Conservation (phyloP, 352 stramenopile genomes). For the Pythium oligandrum region DNA sequence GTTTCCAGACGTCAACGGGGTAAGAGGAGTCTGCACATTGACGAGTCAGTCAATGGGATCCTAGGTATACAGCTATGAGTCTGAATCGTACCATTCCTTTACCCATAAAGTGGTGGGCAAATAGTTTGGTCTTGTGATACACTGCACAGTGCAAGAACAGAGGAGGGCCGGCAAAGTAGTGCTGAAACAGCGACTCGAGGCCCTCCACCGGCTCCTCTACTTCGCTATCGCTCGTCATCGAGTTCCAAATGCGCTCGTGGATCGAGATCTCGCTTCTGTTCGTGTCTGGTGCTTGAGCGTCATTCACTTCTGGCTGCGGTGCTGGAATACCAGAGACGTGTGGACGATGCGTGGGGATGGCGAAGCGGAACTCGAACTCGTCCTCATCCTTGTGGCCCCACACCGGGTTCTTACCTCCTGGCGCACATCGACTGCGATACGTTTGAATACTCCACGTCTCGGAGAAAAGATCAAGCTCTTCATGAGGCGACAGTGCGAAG, state of each 20-base stretch:
- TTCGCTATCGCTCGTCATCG: constrained; percentile 22
- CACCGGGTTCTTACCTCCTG: constrained; percentile 42
- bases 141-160: constrained; percentile 52
- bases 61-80: too few relatives aligned
- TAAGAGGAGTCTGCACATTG: constrained; percentile 34
- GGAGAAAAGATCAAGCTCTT: constrained; percentile 27
- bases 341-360: constrained; percentile 60
- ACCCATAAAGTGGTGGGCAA: constrained; percentile 77
- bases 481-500: constrained; percentile 41
- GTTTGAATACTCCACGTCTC: constrained; percentile 73
- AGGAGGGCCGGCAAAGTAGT: constrained; percentile 57
- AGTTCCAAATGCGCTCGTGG: constrained; percentile 32
- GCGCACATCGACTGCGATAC: constrained; percentile 56
- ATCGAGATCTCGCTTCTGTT: neutral
- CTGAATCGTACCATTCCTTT: constrained; percentile 36
- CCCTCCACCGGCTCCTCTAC: constrained; percentile 26
- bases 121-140: constrained; percentile 78
- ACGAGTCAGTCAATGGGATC: neutral
- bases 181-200: constrained; percentile 56
- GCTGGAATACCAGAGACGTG: constrained; percentile 38
- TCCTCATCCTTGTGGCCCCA: constrained; percentile 46
- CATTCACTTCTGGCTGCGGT: neutral
- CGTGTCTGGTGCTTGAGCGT: neutral
- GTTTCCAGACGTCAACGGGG: constrained; percentile 46
- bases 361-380: constrained; percentile 68